These are phyloP conservation scores for Suhomyces wounanorum DNA, from an alignment of 1,139 yeast species.

Conservation along the genomic window DNA sequence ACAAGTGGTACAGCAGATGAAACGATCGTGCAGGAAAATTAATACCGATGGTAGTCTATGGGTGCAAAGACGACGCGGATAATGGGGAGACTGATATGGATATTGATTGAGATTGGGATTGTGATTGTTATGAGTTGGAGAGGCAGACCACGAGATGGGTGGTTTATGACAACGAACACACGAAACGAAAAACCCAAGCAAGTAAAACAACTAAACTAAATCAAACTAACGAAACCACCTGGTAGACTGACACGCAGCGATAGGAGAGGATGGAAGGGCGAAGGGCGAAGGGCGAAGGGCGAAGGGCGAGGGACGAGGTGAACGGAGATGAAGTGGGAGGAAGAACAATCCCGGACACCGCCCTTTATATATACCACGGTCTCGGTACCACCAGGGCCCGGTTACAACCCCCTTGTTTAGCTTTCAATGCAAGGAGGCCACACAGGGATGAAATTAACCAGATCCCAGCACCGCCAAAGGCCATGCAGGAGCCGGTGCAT, in stretches of 20 bases:
- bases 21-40: background rate
- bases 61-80: background rate
- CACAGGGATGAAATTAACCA: slow-evolving; percentile 2
- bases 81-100: no score
- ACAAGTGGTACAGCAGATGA: background rate
- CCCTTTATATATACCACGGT: background rate
- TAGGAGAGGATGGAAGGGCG: no score
- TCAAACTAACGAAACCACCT: background rate
- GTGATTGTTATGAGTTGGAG: no score
- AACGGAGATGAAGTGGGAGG: no score
- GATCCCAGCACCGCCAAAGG: background rate
- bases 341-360: background rate
- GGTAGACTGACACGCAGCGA: background rate
- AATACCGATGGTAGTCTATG: background rate
- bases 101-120: no score
- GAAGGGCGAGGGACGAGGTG: no score
- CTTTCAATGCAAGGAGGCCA: background rate
- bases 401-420: background rate
- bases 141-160: no score
- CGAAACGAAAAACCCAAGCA: background rate
- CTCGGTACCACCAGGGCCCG: background rate
- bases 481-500: background rate
- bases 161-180: background rate
- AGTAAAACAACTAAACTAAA: background rate
- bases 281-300: no score